Base-by-base conservation (phyloP, 148 eudicot species). In the Talinum fruticosum region DNA sequence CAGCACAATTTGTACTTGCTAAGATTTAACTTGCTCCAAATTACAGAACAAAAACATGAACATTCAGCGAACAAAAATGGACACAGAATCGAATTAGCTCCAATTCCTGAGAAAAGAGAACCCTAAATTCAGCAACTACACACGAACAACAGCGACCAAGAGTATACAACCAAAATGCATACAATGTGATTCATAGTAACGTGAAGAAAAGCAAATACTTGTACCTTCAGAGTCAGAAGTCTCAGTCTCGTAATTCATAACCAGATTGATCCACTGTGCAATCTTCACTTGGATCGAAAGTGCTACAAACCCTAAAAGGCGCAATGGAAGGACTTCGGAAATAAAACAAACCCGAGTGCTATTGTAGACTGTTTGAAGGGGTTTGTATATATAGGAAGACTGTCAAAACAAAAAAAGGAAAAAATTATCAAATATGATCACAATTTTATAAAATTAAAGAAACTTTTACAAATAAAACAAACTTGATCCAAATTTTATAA, bases 161-260 rank as follows among this genome's bases (percentile, higher is more conserved):
- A 7, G 0, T 30, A 57, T 1, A 10, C 26, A 24, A 44, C 7
- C 5, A 15, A 36, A 13, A 14, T 2, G 28, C 8, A 59, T 54
- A 68, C 23, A 81, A 57, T 47, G 10, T 62, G 34, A 24, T 10
- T 18, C 24, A 21, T 38, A 53, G 26, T 18, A 19, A 4, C 61
- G 8, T 66, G 14, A 75, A 59, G 6, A 28, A 12, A 64, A 71
- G 61, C 37, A 32, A 10, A 47, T 79, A 83, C 82, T 82, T 21
- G 79, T 71, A 26, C 70, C 45, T n/a, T 71, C 76, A 75, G 79
- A 75, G 41, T 51, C 13, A 15, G 53, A 5, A 12, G 61, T 69
- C 30, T 59, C 51, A 30, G 74, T 82, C 68, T 76, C 84, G 72
- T 80, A 86, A 36, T 81, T 76, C 86, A 83, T 80, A 64, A 67